Evolutionary conservation across 2,329 filamentous ascomycete species (phyloP), one percentile per base, ranked within the genome.

Genomic region (Dactylella cylindrospora): DNA sequence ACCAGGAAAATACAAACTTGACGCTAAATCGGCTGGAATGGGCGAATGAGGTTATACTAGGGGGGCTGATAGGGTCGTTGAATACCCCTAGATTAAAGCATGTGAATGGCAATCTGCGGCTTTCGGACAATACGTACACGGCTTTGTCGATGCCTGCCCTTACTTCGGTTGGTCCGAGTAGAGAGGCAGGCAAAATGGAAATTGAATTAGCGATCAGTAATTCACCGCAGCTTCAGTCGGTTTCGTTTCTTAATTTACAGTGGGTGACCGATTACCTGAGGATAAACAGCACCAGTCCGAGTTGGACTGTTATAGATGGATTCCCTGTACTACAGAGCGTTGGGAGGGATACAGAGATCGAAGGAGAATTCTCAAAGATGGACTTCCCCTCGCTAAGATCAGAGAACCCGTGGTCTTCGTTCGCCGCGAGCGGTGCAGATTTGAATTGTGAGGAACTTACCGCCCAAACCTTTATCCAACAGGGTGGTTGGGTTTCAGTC

Each of bases 201-300:
- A 12, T 35, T 15, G 12, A 13, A 35, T 13, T 9, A 19, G 22
- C 13, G 5, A 9, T 38, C 10, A 13, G 5, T 33, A 47, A 35
- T 29, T 57, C 31, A 35, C 22, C 10, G 8, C 41, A 47, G 20
- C 20, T 55, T 7, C 35, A 12, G 3, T 10, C 4, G 0, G 33
- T 55, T 10, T 47, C 41, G 10, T 55, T 55, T 20, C 51, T 43
- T 5, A 47, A 26, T 8, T 22, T 55, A 7, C n/a, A 47, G 29
- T 47, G 26, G 25, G 35, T 47, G 3, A 15, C 8, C 9, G 10
- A 20, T 3, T 8, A 33, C 35, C 6, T 55, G 13, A 9, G n/a
- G 6, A 47, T 55, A 5, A 32, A 41, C 7, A 36, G 35, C 7
- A n/a, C n/a, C n/a, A 33, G 35, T 2, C 29, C 19, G n/a, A 17